Evolutionary conservation across 2,329 filamentous ascomycete genomes (phyloP), one percentile per base, ranked within the genome.

Genomic region (Penicillium psychrosexuale): DNA sequence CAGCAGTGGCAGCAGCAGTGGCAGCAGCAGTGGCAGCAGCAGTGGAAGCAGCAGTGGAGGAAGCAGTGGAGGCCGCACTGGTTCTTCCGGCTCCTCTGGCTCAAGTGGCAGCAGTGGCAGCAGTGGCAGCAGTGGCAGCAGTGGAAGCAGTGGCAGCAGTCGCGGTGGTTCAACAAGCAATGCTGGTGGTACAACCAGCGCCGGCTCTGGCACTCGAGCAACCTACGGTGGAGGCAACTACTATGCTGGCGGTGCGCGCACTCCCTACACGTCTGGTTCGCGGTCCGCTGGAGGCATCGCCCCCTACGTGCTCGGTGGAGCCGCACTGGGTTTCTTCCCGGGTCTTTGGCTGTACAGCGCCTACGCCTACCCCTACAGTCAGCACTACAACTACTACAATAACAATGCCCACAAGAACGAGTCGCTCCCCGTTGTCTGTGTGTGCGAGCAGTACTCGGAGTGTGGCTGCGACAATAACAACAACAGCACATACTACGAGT

Each of bases 381-480:
- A 79, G 61, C 74, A 74, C 6, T 77, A 75, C 34, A 76, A 80
- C 64, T 77, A 75, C 55, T 77, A 77, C 69, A 71, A 79, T 56
- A 68, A 77, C 39, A 72, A 74, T 7, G 72, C 67, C 33, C 73
- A 77, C 40, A 60, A 65, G 9, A 83, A 84, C 63, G 70, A 80
- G 60, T 76, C 76, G 0, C 61, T 80, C 12, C 82, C 82, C 0
- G 79, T 85, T 7, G 70, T 77, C 3, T 87, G 84, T 63, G 65
- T 84, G 36, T 87, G 84, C 66, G 73, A 80, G 56, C 64, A 79
- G 53, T 80, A 80, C 61, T 70, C 67, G 17, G 75, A 77, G 33
- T 87, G 84, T 63, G 82, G 83, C 5, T 87, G 84, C 63, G 84
- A 85, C 53, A 71, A 78, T 38, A 77, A 75, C 58, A 70, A 70